Evolutionary conservation across 1,139 yeast species (phyloP).

Genomic region (Geotrichum cucujoidarum): DNA sequence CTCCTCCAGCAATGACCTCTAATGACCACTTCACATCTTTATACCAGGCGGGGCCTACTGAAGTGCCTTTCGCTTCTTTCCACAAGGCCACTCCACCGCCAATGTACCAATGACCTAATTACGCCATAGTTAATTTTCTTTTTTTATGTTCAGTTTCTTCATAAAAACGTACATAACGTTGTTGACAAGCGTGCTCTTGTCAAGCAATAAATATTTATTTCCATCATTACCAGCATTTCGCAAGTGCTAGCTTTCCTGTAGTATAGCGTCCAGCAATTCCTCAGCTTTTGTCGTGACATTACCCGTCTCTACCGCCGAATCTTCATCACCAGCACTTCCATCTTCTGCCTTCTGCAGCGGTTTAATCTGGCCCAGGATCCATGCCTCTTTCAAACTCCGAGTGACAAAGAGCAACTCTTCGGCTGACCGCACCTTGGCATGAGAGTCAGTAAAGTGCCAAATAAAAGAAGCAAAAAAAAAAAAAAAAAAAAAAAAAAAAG

Average conservation of each 20-base stretch:
- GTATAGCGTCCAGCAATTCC: constrained; percentile 27
- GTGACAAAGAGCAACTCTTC: constrained; percentile 41
- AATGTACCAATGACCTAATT: no score
- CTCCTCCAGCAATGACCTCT: background rate
- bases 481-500: background rate
- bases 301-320: constrained; percentile 1
- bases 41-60: constrained; percentile 2
- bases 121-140: background rate
- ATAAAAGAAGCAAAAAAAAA: no score
- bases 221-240: no score
- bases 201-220: no score
- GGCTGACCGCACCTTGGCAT: constrained; percentile 33
- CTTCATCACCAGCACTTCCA: constrained; percentile 18
- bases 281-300: constrained; percentile 21
- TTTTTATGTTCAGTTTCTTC: no score
- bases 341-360: constrained; percentile 25
- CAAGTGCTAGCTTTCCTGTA: constrained; percentile 22
- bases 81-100: constrained; percentile 1
- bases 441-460: background rate
- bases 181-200: no score
- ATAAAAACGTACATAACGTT: background rate
- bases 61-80: constrained; percentile 2
- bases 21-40: constrained; percentile 3
- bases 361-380: constrained; percentile 41
- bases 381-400: constrained; percentile 40